Base-by-base conservation (phyloP, 2,329 filamentous ascomycete species). In the Didymella segeticola region DNA sequence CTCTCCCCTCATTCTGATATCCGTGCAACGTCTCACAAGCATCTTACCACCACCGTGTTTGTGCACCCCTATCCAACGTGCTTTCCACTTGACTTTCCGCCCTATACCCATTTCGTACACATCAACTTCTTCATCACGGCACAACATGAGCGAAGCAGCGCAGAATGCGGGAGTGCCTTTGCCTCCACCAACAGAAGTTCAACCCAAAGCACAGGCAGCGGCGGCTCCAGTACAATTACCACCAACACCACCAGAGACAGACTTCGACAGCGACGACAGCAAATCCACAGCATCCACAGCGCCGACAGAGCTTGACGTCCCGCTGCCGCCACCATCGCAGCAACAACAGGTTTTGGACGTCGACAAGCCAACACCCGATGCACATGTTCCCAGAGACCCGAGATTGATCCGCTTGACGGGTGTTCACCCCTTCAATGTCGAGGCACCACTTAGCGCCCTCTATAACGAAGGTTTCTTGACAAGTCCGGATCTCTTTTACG, bases 401-500 rank as follows among this genome's bases (percentile, higher is more conserved):
- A 83, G 92, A 33, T 80, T 97, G 14, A 95, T 97, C 60, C 84
- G 93, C 43, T 79, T 97, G 12, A 97, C 93, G 10, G 93, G 93
- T 20, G 83, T 90, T 5, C 93, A 96, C 73, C 93, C 93, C 1
- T 96, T 96, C 79, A 97, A 97, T 65, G 88, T 90, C 42, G 93
- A 97, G 75, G 84, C 93, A 9, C 92, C 93, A 0, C 77, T 97
- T 8, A 90, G 85, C 48, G 86, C 86, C 14, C 79, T 96, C 1
- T 96, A 87, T 74, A 83, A 93, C 53, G 80, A 86, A 77, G 91
- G 93, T 0, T 96, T 96, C 69, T 78, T 97, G 30, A 97, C 92
- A 1, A 90, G 88, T 31, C 89, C 91, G 11, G 89, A 96, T 64
- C 79, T 97, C 1, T 95, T 96, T 76, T 97, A 96, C 72, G 93